Conservation (phyloP, 2,329 filamentous ascomycete species). For the Talaromyces piceae region DNA sequence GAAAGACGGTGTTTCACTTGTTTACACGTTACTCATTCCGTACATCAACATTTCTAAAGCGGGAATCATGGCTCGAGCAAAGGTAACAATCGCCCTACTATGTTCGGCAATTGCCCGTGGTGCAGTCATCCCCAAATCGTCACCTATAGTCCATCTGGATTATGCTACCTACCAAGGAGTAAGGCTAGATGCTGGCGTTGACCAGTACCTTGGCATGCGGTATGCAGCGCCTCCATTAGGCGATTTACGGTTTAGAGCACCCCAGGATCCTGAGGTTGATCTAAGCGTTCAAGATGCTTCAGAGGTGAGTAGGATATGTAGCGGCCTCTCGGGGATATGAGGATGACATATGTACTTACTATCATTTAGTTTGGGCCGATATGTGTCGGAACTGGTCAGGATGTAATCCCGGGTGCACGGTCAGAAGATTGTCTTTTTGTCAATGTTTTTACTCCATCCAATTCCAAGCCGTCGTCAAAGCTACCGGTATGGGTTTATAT, state of each 20-base stretch:
- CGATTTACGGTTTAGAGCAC: slow-evolving; percentile 58
- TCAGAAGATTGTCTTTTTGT: slow-evolving; percentile 36
- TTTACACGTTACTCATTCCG: background rate
- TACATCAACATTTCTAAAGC: background rate
- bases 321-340: background rate
- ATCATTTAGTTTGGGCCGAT: slow-evolving; percentile 1
- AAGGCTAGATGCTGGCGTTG: slow-evolving; percentile 46
- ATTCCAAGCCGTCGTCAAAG: background rate
- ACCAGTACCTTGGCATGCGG: slow-evolving; percentile 66
- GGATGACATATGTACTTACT: background rate
- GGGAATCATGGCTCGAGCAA: background rate
- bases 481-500: slow-evolving; percentile 6
- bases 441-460: slow-evolving; percentile 33
- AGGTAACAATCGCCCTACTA: background rate
- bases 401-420: slow-evolving; percentile 37
- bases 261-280: slow-evolving; percentile 50
- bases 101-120: background rate
- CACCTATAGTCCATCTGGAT: background rate
- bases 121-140: background rate
- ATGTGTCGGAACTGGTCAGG: slow-evolving; percentile 2
- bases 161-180: slow-evolving; percentile 1
- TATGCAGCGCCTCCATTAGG: slow-evolving; percentile 66
- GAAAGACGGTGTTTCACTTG: background rate
- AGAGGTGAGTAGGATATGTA: slow-evolving; percentile 33
- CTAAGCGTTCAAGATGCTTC: slow-evolving; percentile 36